Percentiles rank a stretch among this genome's conserved stretches.
Conservation (phyloP, 2,329 filamentous ascomycete species). For the Huntiella moniliformis region DNA sequence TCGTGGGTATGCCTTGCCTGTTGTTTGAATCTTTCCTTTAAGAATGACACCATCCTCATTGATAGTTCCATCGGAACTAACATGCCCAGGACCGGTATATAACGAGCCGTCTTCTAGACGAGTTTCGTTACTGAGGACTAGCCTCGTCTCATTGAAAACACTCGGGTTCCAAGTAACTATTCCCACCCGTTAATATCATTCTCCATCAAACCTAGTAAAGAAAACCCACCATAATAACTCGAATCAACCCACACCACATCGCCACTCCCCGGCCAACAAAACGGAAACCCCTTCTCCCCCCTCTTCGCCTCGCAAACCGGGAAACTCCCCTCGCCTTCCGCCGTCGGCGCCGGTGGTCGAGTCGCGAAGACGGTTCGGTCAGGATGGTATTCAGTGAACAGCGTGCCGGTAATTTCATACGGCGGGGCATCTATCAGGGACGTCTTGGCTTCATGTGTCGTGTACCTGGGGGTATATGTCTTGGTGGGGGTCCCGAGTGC, state of each 20-base stretch:
- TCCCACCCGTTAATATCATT: background rate
- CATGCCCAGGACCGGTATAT: conserved; percentile 14
- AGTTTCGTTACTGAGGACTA: conserved; percentile 17
- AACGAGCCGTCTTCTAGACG: conserved; percentile 16
- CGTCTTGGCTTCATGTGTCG: conserved; percentile 27
- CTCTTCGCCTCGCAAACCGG: conserved; percentile 24
- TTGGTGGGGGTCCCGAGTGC: conserved; percentile 24
- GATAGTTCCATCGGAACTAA: conserved; percentile 1
- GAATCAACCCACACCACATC: conserved; percentile 25
- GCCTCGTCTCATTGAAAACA: conserved; percentile 25
- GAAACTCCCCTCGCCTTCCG: conserved; percentile 29
- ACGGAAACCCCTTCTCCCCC: conserved; percentile 29
- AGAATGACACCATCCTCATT: background rate
- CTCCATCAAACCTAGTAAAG: background rate
- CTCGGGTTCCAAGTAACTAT: conserved; percentile 38
- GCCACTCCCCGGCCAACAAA: conserved; percentile 29
- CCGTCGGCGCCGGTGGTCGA: conserved; percentile 26
- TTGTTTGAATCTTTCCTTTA: background rate
- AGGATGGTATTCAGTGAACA: conserved; percentile 22
- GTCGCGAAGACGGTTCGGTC: conserved; percentile 24
- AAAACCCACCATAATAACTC: conserved; percentile 31
- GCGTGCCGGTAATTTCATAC: conserved; percentile 28
- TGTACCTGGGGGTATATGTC: conserved; percentile 31
- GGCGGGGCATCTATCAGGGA: conserved; percentile 22
- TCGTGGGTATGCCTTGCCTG: conserved; percentile 3